Base-by-base conservation (phyloP, 1,284 basidiomycete genomes). In the Malassezia pachydermatis region DNA sequence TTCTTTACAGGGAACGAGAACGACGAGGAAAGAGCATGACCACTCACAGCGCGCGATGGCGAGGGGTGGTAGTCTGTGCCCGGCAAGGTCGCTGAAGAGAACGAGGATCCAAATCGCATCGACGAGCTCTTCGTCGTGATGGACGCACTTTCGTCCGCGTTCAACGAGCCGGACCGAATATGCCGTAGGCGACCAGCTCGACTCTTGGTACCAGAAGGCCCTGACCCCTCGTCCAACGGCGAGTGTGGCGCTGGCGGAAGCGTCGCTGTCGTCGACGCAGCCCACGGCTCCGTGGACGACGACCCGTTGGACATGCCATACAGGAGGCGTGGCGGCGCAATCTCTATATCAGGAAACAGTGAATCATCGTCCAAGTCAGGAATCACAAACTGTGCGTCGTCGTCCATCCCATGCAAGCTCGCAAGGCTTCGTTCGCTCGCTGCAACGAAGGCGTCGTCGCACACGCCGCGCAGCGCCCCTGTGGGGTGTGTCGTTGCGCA, bases 341-440 rank as follows among this genome's bases (percentile, higher is more conserved):
- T 50, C 4, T 58, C 58, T 22, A 53, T 32, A 3, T 51, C 47
- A n/a, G 53, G 57, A 19, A 47, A 53, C 22, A 62, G 54, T 19
- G 53, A 29, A 36, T 64, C 53, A 35, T 64, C 65, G 24, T 69
- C 67, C 28, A 69, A 49, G 47, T 69, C 67, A 1, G 67, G 67
- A 19, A 69, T 67, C 29, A 64, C 58, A 33, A 69, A 63, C 55
- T 69, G 65, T 55, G 34, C 48, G 16, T 40, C 48, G 25, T 46
- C 44, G 19, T 33, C 48, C 44, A n/a, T n/a, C n/a, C n/a, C n/a
- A n/a, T n/a, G n/a, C n/a, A n/a, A n/a, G n/a, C n/a, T n/a, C n/a
- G n/a, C n/a, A n/a, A n/a, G n/a, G n/a, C n/a, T n/a, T n/a, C n/a
- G n/a, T n/a, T n/a, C n/a, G n/a, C n/a, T n/a, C n/a, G n/a, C n/a